Evolutionary conservation across 345 rosid species (phyloP).

Genomic region (Raphanus raphanistrum): DNA sequence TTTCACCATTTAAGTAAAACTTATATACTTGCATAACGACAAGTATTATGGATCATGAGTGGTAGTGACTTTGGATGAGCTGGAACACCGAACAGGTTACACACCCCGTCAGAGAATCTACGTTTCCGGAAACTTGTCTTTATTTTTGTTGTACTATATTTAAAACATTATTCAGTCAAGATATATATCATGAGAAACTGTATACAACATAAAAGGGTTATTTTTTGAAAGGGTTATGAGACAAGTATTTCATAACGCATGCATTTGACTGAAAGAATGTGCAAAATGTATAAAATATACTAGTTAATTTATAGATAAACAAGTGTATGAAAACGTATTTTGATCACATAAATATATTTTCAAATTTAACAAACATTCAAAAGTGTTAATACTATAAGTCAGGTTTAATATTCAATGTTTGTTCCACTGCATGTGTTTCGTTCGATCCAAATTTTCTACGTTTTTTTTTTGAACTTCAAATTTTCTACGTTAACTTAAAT

Average conservation of each 20-base stretch:
- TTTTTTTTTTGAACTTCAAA: background rate
- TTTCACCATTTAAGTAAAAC: background rate
- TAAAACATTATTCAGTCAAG: background rate
- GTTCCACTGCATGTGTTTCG: slow-evolving; percentile 4
- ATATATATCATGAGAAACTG: background rate
- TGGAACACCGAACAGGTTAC: slow-evolving; percentile 20
- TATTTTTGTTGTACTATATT: background rate
- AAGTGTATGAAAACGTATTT: background rate
- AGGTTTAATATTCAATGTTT: background rate
- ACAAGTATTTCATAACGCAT: background rate
- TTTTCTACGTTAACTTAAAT: background rate
- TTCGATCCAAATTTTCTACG: background rate
- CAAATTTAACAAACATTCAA: background rate
- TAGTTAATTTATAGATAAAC: background rate
- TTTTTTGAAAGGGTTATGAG: background rate
- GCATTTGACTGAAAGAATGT: background rate
- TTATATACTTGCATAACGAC: background rate
- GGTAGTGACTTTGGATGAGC: slow-evolving; percentile 28
- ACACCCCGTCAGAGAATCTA: slow-evolving; percentile 10
- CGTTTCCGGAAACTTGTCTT: background rate
- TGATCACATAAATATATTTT: background rate
- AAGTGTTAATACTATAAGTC: background rate
- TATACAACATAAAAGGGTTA: background rate
- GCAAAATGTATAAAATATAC: background rate
- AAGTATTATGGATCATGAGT: slow-evolving; percentile 7